Percentiles rank a stretch among this genome's conserved stretches.
These are phyloP conservation scores for Fusarium nurragi DNA, from an alignment of 2,329 filamentous ascomycete species.

Conservation along the genomic window DNA sequence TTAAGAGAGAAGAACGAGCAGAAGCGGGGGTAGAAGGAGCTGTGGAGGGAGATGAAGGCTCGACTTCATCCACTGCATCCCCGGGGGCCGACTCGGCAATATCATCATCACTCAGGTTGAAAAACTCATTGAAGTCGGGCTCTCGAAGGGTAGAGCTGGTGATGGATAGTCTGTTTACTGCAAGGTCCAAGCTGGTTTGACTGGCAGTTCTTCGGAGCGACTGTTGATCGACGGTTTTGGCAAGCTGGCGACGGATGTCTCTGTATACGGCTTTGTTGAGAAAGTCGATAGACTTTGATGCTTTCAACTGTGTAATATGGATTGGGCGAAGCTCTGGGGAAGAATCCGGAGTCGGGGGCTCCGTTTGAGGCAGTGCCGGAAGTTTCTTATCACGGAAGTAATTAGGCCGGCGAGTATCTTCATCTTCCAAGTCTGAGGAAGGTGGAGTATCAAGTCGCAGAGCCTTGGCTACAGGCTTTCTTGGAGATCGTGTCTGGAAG, in stretches of 20 bases:
- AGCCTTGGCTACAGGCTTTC: conserved; percentile 31
- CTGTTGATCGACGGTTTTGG: conserved; percentile 38
- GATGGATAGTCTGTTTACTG: conserved; percentile 41
- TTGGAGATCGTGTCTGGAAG: conserved; percentile 41
- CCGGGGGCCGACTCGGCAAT: conserved; percentile 58
- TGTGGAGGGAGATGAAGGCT: conserved; percentile 24
- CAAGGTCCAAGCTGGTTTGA: conserved; percentile 46
- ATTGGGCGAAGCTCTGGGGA: conserved; percentile 50
- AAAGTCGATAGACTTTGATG: conserved; percentile 44
- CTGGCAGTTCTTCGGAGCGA: conserved; percentile 44
- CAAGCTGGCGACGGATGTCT: conserved; percentile 43
- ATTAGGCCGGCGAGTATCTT: conserved; percentile 21
- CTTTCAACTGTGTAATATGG: conserved; percentile 41
- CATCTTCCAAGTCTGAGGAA: conserved; percentile 49
- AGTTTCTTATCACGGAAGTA: conserved; percentile 44
- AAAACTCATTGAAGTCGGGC: conserved; percentile 63
- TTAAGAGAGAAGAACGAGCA: conserved; percentile 50
- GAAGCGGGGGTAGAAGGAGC: conserved; percentile 40
- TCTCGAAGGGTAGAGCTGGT: conserved; percentile 56
- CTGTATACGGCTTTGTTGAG: conserved; percentile 43
- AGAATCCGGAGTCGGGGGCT: conserved; percentile 48
- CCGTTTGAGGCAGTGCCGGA: conserved; percentile 39
- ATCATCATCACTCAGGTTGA: conserved; percentile 65
- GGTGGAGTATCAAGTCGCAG: conserved; percentile 49
- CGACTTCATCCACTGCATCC: conserved; percentile 20